Evolutionary conservation across 768 basidiomycete species (phyloP).

Genomic region (Amanita rubescens): DNA sequence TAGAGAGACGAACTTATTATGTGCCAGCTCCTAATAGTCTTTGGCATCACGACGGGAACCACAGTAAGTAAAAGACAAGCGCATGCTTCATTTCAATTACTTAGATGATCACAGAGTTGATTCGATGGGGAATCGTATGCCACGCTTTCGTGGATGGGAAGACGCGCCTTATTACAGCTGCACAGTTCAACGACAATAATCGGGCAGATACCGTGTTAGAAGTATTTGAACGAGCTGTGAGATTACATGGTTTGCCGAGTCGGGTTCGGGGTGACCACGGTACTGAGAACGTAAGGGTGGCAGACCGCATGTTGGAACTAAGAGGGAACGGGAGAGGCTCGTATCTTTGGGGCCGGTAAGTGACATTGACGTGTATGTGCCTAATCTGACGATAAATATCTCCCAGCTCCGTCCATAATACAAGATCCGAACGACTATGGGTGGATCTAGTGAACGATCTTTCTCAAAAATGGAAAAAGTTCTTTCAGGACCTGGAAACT

Average conservation of each 20-base stretch:
- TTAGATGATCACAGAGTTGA: constrained; percentile 17
- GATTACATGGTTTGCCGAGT: constrained; percentile 21
- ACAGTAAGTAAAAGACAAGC: constrained; percentile 19
- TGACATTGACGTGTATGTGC: background rate
- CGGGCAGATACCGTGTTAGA: constrained; percentile 26
- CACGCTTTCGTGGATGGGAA: constrained; percentile 29
- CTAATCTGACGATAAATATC: too few relatives aligned
- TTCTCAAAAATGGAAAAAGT: background rate
- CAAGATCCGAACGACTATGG: background rate
- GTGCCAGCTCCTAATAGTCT: constrained; percentile 25
- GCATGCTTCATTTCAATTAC: background rate
- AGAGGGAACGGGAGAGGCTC: background rate
- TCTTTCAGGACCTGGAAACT: background rate
- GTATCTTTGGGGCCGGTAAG: background rate
- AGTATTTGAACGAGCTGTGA: constrained; percentile 19
- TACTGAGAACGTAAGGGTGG: constrained; percentile 27
- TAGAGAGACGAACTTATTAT: constrained; percentile 13
- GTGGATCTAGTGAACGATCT: background rate
- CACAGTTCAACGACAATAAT: constrained; percentile 32
- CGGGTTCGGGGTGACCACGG: constrained; percentile 32
- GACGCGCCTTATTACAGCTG: constrained; percentile 21
- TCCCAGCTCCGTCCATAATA: background rate
- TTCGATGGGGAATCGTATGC: constrained; percentile 25
- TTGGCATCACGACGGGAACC: constrained; percentile 32
- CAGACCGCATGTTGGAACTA: constrained; percentile 21